Conservation (phyloP, 306 rosid species). For the Abrus pulchellus region DNA sequence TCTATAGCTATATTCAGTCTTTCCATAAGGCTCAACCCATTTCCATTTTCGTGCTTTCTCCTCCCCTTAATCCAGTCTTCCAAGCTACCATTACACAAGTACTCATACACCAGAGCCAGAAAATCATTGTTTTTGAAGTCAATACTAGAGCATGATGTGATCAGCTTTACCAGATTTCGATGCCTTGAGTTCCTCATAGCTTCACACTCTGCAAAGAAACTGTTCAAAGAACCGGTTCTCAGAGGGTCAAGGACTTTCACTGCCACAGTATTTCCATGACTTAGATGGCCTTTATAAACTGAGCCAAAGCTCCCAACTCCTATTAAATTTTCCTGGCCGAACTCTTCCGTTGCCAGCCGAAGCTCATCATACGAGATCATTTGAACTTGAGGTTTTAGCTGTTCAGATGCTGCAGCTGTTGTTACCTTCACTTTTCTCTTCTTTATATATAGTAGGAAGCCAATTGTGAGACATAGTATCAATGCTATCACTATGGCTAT, state of each 20-base stretch:
- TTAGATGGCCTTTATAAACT: slow-evolving; percentile 67
- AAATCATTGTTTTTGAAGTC: slow-evolving; percentile 71
- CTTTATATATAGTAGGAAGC: slow-evolving; percentile 48
- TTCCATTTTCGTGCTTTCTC: slow-evolving; percentile 57
- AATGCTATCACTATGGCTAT: slow-evolving; percentile 41
- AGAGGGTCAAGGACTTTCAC: slow-evolving; percentile 73
- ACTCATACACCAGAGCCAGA: slow-evolving; percentile 77
- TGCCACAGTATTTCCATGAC: slow-evolving; percentile 60
- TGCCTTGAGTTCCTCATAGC: slow-evolving; percentile 71
- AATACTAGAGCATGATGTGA: slow-evolving; percentile 81
- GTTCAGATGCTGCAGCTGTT: slow-evolving; percentile 33
- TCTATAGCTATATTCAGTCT: slow-evolving; percentile 74
- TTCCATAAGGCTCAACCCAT: slow-evolving; percentile 63
- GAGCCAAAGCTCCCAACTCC: slow-evolving; percentile 78
- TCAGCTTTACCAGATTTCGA: slow-evolving; percentile 70
- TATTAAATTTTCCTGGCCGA: slow-evolving; percentile 57
- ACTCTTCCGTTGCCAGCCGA: slow-evolving; percentile 66
- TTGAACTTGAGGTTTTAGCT: slow-evolving; percentile 49
- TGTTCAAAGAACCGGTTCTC: slow-evolving; percentile 61
- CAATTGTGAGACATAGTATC: slow-evolving; percentile 51
- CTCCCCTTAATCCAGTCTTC: slow-evolving; percentile 78
- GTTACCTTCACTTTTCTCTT: slow-evolving; percentile 43
- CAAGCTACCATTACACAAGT: slow-evolving; percentile 71
- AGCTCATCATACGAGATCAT: slow-evolving; percentile 70
- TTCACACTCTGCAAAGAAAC: slow-evolving; percentile 83